Evolutionary conservation across 805 yeast species (phyloP), one percentile per base, ranked within the genome.

Genomic region (Saturnispora zaruensis): DNA sequence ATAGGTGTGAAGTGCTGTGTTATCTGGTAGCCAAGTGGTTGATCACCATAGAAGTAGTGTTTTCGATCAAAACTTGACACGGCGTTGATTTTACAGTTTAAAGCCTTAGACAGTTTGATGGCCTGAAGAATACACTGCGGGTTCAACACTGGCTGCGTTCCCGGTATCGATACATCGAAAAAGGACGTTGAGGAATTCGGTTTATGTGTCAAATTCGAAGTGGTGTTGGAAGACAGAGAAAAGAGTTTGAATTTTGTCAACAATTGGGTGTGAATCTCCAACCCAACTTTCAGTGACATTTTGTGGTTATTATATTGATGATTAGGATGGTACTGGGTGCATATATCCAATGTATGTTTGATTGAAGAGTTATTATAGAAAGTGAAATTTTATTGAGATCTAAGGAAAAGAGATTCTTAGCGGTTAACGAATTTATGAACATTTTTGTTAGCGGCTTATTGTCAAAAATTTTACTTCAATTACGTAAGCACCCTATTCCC

Each of bases 41-140:
- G 98, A 65, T 93, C 99, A 1, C 90, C 91, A 64, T 93, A 93
- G 65, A 93, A 89, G 64, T 93, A 93, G 64, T 93, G 99, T 65
- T 93, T 93, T 56, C 99, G 72, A 61, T 93, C 99, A 64, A 93
- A 93, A 1, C 82, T 71, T 1, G 91, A 84, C 6, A 60, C 55
- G 0, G 65, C 55, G 51, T 77, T 77, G 14, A 93, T 73, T 0
- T 71, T 62, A 51, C 87, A 77, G 32, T 82, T 73, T 47, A 90
- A 65, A 0, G 93, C 87, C 2, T 76, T 64, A 0, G 95, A 90
- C 1, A 95, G 78, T 57, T 78, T 79, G 38, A 88, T 59, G 0
- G 96, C 95, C 32, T 77, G 74, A 1, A 78, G 59, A 4, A 91
- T 62, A 1, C 90, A 90, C 57, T 88, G 84, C 18, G 78, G 77